Evolutionary conservation across 2,329 filamentous ascomycete species (phyloP), one percentile per base, ranked within the genome.

Genomic region (Trichoderma atrobrunneum): DNA sequence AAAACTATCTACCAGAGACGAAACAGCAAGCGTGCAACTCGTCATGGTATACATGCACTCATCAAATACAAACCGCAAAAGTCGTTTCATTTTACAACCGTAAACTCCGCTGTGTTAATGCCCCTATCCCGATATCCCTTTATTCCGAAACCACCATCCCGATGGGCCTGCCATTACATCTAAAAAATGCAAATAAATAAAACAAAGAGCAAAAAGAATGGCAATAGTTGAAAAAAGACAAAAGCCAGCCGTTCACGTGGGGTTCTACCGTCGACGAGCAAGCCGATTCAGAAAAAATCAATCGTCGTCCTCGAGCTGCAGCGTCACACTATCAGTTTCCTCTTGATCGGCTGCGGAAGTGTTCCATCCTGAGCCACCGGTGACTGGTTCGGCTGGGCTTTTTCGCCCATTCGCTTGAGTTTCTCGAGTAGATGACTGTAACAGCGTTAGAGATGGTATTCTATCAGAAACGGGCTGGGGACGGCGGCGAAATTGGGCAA

Each of bases 401-500:
- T 82, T 65, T 84, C 83, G 68, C 83, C 84, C 70, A 87, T 76
- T 14, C 78, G 80, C 72, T 85, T 85, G 72, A 89, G 84, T 73
- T 88, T 88, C 14, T 87, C 85, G 69, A 89, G 84, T n/a, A 89
- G 81, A 75, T 89, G 84, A 78, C 86, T 88, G 76, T 72, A 73
- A 70, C 10, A 72, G 69, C 34, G 77, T 83, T 77, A 84, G 81
- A 75, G 74, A 76, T 36, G 72, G 69, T 21, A 80, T 78, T 18
- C 70, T 78, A 66, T 80, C 75, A 18, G 77, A 78, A 7, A 78
- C 76, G 32, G 77, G 76, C 48, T 74, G 78, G 18, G 76, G 76
- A 5, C 72, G 74, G 51, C 79, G 74, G 57, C 77, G 76, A 67
- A 78, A 81, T 24, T 74, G 75, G 60, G 74, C 72, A 18, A 80